Conservation (phyloP, 352 stramenopile species). For the Pythium rhizo-oryzae region DNA sequence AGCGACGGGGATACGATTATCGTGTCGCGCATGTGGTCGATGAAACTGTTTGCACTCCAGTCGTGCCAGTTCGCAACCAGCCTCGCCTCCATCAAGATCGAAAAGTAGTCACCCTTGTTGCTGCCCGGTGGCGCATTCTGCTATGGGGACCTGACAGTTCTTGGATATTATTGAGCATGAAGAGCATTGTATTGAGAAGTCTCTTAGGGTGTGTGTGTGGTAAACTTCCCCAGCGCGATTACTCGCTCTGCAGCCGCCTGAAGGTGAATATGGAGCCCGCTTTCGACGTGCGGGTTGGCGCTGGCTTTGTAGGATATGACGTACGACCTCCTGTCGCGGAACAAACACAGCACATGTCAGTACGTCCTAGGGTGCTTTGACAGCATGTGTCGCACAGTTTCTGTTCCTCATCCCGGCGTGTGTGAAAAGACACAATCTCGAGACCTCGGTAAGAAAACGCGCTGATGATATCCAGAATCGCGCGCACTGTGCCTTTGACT, state of each 20-base stretch:
- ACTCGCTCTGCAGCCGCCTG: not conserved
- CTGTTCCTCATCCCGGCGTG: not conserved
- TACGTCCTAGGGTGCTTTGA: too few relatives aligned
- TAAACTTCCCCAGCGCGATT: not conserved
- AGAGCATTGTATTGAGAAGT: not conserved
- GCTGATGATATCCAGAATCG: conserved; percentile 12
- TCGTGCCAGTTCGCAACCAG: conserved; percentile 6
- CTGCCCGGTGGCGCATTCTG: too few relatives aligned
- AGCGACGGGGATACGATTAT: not conserved
- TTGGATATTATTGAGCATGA: not conserved
- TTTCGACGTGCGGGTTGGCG: not conserved
- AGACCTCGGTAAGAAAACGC: conserved; percentile 3
- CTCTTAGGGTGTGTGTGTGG: not conserved
- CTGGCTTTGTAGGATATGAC: conserved; percentile 8
- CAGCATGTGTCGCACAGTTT: not conserved
- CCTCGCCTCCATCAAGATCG: conserved; percentile 1
- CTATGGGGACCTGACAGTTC: too few relatives aligned
- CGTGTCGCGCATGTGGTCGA: not conserved
- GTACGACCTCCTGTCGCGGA: not conserved
- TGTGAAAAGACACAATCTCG: conserved; percentile 8
- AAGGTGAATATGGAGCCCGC: not conserved
- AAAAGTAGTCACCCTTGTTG: not conserved
- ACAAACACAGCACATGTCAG: not conserved
- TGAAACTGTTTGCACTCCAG: not conserved
- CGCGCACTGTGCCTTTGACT: not conserved